phyloP scores from a whole-genome alignment of 2,329 filamentous ascomycete species.

The Pseudogymnoascus sp. region DNA sequence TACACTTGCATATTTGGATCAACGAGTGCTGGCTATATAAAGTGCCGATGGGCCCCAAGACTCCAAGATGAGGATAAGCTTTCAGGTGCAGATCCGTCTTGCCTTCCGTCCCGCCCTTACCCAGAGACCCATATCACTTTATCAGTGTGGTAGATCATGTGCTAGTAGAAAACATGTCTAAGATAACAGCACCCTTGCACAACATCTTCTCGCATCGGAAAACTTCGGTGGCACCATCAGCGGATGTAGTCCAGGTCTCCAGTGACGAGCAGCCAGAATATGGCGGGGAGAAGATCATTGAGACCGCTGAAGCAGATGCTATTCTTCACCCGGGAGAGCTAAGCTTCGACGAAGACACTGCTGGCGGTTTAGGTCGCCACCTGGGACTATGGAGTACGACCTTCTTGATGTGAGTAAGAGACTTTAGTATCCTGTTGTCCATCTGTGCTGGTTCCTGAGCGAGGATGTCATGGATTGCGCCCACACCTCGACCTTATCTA shows the following conservation, averaged over 20 bases:
- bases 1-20: not conserved
- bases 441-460: not conserved
- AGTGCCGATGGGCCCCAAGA: not conserved
- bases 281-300: not conserved
- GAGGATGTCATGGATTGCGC: not conserved
- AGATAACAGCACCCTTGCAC: not conserved
- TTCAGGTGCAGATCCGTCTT: not conserved
- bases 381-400: constrained; percentile 16
- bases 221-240: not conserved
- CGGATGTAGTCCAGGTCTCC: not conserved
- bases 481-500: not conserved
- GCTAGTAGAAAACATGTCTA: not conserved
- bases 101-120: not conserved
- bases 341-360: constrained; percentile 14
- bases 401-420: constrained; percentile 13
- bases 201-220: not conserved
- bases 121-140: not conserved
- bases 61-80: not conserved
- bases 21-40: not conserved
- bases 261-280: not conserved
- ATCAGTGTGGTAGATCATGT: not conserved
- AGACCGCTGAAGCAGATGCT: not conserved
- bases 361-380: constrained; percentile 16
- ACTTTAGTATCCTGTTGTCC: not conserved
- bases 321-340: constrained; percentile 10